phyloP scores from a whole-genome alignment of 495 filamentous ascomycete genomes.

The Bryoglossum gracile region DNA sequence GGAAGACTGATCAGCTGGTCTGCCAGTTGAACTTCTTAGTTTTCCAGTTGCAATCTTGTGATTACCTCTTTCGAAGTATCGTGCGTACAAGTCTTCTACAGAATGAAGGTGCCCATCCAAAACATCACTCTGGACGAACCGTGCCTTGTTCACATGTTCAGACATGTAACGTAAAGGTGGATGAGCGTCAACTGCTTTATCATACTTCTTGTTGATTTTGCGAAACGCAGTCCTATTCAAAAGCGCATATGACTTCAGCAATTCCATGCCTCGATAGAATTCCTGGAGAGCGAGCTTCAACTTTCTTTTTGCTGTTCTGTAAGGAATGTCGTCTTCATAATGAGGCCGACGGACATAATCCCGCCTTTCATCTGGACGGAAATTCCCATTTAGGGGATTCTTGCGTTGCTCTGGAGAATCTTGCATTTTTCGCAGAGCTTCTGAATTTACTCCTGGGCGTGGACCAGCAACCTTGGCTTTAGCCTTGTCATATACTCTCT shows the following conservation, averaged over 20 bases:
- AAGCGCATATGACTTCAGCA: conserved; percentile 82
- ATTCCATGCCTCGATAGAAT: conserved; percentile 84
- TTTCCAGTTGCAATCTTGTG: conserved; percentile 84
- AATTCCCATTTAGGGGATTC: too few species aligned
- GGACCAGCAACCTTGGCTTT: conserved; percentile 17
- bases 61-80: conserved; percentile 87
- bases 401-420: conserved; percentile 8
- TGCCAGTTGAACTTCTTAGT: conserved; percentile 60
- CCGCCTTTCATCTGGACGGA: conserved; percentile 37
- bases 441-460: conserved; percentile 19
- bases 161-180: conserved; percentile 78
- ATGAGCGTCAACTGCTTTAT: conserved; percentile 75
- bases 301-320: conserved; percentile 79
- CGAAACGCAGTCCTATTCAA: conserved; percentile 89
- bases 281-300: conserved; percentile 86
- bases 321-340: conserved; percentile 53
- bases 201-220: conserved; percentile 98
- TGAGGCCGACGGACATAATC: conserved; percentile 58
- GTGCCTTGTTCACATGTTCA: conserved; percentile 83
- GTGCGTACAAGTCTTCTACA: conserved; percentile 84
- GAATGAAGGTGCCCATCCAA: conserved; percentile 68
- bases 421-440: conserved; percentile 18
- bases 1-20: conserved; percentile 59
- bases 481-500: conserved; percentile 14
- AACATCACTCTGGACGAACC: conserved; percentile 81